phyloP scores from a whole-genome alignment of 345 rosid species.

The Arabidopsis arenosa region DNA sequence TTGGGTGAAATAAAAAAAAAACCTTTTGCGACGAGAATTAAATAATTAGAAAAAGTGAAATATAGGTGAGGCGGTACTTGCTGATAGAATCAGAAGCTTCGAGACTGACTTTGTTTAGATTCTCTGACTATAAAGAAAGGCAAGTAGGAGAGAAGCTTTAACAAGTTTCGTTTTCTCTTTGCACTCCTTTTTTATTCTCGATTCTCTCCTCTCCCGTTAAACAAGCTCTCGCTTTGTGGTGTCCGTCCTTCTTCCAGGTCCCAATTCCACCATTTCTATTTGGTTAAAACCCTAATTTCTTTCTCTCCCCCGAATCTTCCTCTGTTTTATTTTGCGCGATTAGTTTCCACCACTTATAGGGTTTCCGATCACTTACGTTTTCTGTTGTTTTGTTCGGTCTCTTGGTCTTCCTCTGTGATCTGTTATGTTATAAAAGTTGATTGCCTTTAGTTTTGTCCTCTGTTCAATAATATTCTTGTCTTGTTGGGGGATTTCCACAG shows the following conservation, averaged over 20 bases:
- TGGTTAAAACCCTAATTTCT: background rate
- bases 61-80: background rate
- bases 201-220: no score
- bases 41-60: no score
- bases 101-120: slow-evolving; percentile 7
- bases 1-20: no score
- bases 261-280: background rate
- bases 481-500: slow-evolving; percentile 13
- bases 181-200: no score
- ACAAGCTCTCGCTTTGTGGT: no score
- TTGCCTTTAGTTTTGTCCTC: no score
- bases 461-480: background rate
- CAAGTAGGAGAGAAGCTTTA: no score
- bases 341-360: background rate
- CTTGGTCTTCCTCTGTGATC: slow-evolving; percentile 8
- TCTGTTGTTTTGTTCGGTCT: background rate
- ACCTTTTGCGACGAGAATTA: no score
- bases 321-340: background rate
- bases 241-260: slow-evolving; percentile 21
- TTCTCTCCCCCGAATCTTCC: background rate
- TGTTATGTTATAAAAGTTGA: background rate
- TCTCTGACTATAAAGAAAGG: background rate
- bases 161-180: no score
- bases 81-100: slow-evolving; percentile 15
- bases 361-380: slow-evolving; percentile 16